Conservation (phyloP, 805 yeast species). For the Candida nanaspora region DNA sequence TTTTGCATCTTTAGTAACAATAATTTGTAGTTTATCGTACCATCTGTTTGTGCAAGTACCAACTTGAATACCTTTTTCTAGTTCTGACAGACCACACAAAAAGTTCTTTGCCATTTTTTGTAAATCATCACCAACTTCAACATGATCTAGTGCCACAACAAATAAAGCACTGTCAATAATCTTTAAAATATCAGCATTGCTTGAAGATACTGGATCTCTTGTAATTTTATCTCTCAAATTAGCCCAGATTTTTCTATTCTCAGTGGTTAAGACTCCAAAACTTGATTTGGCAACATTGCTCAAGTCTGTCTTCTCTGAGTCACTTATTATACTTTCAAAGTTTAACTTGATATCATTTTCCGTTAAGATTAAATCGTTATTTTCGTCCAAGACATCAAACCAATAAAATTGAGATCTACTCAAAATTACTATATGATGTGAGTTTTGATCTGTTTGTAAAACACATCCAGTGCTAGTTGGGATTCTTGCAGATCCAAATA, state of each 20-base stretch:
- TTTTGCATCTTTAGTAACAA: conserved; percentile 80
- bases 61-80: conserved; percentile 81
- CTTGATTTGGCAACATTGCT: conserved; percentile 67
- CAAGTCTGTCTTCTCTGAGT: conserved; percentile 48
- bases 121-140: conserved; percentile 51
- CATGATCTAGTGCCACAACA: conserved; percentile 76
- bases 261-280: conserved; percentile 86
- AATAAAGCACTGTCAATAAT: conserved; percentile 79
- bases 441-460: conserved; percentile 69
- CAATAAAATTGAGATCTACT: conserved; percentile 88
- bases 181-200: conserved; percentile 63
- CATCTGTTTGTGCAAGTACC: conserved; percentile 94
- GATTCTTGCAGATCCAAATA: conserved; percentile 83
- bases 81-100: conserved; percentile 76
- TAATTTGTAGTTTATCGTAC: conserved; percentile 89
- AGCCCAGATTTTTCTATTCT: conserved; percentile 86
- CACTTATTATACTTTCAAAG: conserved; percentile 68
- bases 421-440: conserved; percentile 76
- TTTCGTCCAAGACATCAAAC: conserved; percentile 82
- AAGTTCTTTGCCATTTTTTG: conserved; percentile 71
- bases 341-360: conserved; percentile 73
- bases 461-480: conserved; percentile 80
- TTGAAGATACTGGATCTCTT: conserved; percentile 31
- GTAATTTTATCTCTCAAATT: conserved; percentile 49
- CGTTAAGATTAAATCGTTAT: conserved; percentile 62